Conservation (phyloP, 1,139 yeast species). For the Wickerhamiella infanticola region DNA sequence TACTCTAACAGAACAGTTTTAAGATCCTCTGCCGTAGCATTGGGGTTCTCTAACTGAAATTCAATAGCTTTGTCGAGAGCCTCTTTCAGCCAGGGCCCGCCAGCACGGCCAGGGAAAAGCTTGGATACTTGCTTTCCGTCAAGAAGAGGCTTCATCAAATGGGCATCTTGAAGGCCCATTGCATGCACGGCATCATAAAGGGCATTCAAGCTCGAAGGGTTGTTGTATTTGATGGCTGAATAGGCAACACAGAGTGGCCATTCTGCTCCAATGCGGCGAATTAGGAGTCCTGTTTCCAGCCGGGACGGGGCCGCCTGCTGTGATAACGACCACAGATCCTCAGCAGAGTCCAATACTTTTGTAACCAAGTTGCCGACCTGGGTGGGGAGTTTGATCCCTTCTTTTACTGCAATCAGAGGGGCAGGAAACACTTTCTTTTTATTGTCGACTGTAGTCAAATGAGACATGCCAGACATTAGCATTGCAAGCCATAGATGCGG, state of each 20-base stretch:
- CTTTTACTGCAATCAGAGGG: constrained; percentile 37
- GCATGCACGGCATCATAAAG: constrained; percentile 14
- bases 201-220: constrained; percentile 1
- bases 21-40: constrained; percentile 31
- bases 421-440: constrained; percentile 27
- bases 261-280: constrained; percentile 39
- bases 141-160: constrained; percentile 23
- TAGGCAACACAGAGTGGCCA: constrained; percentile 30
- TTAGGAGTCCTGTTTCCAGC: constrained; percentile 43
- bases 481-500: constrained; percentile 37
- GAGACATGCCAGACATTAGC: constrained; percentile 34
- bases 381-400: constrained; percentile 55
- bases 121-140: constrained; percentile 47
- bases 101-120: constrained; percentile 35
- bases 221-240: constrained; percentile 7
- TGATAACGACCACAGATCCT: constrained; percentile 1
- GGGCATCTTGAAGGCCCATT: constrained; percentile 19
- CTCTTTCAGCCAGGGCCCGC: constrained; percentile 73
- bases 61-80: constrained; percentile 39
- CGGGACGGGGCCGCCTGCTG: constrained; percentile 21
- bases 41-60: constrained; percentile 69
- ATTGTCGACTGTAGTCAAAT: constrained; percentile 22
- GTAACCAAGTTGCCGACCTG: constrained; percentile 31
- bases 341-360: constrained; percentile 7
- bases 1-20: too few relatives aligned